phyloP scores from a whole-genome alignment of 495 filamentous ascomycete species.

The Sphaerosporella brunnea region DNA sequence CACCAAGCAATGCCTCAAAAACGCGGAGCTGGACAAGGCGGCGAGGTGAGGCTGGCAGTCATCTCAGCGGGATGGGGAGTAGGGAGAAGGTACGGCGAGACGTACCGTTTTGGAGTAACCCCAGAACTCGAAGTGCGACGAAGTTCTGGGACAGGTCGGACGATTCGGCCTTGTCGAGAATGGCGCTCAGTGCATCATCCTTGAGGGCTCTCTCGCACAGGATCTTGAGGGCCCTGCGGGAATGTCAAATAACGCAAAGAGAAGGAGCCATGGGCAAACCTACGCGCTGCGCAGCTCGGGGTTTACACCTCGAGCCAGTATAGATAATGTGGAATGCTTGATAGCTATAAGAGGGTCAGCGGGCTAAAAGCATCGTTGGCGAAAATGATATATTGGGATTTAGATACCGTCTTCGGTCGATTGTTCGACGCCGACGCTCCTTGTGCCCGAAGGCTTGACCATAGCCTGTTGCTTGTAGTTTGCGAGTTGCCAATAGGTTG shows the following conservation, averaged over 20 bases:
- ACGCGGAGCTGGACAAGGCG: neutral
- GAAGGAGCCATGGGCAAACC: neutral
- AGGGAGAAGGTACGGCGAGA: neutral
- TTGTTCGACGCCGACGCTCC: constrained; percentile 6
- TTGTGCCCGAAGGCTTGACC: neutral
- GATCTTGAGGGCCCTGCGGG: constrained; percentile 4
- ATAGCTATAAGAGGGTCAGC: constrained; percentile 4
- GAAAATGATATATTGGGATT: neutral
- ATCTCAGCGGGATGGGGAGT: neutral
- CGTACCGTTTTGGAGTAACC: constrained; percentile 3
- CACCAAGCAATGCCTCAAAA: neutral
- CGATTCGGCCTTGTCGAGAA: neutral
- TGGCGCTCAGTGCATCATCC: neutral
- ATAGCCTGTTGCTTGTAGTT: constrained; percentile 1
- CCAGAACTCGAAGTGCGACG: neutral
- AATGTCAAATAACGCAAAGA: neutral
- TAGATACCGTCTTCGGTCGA: constrained; percentile 6
- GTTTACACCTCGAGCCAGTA: constrained; percentile 1
- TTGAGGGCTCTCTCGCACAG: neutral
- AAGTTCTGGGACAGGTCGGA: neutral
- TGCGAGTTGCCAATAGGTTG: constrained; percentile 5
- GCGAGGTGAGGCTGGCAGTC: neutral
- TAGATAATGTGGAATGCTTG: neutral
- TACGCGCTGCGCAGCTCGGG: constrained; percentile 5
- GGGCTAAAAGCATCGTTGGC: neutral